phyloP scores from a whole-genome alignment of 345 rosid genomes.

The Hibiscus trionum region DNA sequence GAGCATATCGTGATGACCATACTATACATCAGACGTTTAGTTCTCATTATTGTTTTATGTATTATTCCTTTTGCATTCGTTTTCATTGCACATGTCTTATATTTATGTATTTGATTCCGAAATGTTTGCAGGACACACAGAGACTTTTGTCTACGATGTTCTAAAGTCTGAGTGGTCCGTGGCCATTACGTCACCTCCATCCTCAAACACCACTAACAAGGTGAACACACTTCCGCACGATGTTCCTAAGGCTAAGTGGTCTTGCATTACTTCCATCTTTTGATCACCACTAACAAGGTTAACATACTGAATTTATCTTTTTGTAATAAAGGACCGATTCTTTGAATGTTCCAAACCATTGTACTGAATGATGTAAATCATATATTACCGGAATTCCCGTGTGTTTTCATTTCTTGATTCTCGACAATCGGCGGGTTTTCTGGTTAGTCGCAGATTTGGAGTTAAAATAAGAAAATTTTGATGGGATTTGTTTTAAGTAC shows the following conservation, averaged over 20 bases:
- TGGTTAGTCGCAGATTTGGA: not conserved
- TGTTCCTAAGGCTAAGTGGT: slow-evolving; percentile 69
- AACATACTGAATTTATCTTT: slow-evolving; percentile 1
- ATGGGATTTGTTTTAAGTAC: not conserved
- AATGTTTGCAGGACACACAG: slow-evolving; percentile 62
- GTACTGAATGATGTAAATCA: not conserved
- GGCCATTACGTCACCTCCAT: not conserved
- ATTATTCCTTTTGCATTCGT: not conserved
- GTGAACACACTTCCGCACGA: slow-evolving; percentile 35
- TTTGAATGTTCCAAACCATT: not conserved
- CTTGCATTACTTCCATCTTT: slow-evolving; percentile 69
- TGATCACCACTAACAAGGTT: slow-evolving; percentile 64
- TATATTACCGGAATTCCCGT: not conserved
- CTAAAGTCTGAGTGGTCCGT: not conserved
- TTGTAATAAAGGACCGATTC: not conserved
- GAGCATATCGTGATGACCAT: not conserved
- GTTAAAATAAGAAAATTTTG: not conserved
- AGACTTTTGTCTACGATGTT: slow-evolving; percentile 37
- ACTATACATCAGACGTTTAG: not conserved
- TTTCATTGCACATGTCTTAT: not conserved
- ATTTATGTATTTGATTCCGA: not conserved
- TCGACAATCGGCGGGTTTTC: not conserved
- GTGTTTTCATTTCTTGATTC: not conserved
- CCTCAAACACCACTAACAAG: slow-evolving; percentile 29
- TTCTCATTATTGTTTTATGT: not conserved